Evolutionary conservation across 202 grass and related monocot species (phyloP).

Genomic region (Schoenoplectus triqueter): DNA sequence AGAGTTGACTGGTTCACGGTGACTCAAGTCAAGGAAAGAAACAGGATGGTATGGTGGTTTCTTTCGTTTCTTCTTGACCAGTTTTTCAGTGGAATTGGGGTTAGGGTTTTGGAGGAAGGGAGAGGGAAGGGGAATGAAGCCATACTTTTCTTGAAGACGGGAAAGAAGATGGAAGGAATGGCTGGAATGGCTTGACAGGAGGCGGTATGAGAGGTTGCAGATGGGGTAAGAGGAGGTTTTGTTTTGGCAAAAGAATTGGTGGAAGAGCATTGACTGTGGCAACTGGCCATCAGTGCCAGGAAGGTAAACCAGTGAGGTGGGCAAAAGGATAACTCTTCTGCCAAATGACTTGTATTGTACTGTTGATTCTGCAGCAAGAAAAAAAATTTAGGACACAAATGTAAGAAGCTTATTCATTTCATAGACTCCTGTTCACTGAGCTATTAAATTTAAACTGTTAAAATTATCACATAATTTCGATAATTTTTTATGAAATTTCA

Average conservation of each 20-base stretch:
- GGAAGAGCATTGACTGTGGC: constrained; percentile 49
- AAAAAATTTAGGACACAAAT: too few species aligned
- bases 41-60: constrained; percentile 63
- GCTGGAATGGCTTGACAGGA: constrained; percentile 40
- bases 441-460: too few species aligned
- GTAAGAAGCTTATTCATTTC: too few species aligned
- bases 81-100: constrained; percentile 29
- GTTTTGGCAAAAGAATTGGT: constrained; percentile 44
- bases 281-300: neutral
- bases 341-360: neutral
- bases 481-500: too few species aligned
- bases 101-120: constrained; percentile 38
- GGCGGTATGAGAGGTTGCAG: constrained; percentile 24
- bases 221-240: constrained; percentile 35
- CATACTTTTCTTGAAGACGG: constrained; percentile 73
- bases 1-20: constrained; percentile 53
- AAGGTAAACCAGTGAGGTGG: neutral
- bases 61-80: constrained; percentile 50
- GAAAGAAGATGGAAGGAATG: constrained; percentile 41
- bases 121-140: constrained; percentile 70
- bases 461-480: too few species aligned
- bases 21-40: constrained; percentile 57
- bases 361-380: neutral
- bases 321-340: neutral
- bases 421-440: too few species aligned